Evolutionary conservation across 106 monocot species (phyloP).

Genomic region (Acorus calamus): DNA sequence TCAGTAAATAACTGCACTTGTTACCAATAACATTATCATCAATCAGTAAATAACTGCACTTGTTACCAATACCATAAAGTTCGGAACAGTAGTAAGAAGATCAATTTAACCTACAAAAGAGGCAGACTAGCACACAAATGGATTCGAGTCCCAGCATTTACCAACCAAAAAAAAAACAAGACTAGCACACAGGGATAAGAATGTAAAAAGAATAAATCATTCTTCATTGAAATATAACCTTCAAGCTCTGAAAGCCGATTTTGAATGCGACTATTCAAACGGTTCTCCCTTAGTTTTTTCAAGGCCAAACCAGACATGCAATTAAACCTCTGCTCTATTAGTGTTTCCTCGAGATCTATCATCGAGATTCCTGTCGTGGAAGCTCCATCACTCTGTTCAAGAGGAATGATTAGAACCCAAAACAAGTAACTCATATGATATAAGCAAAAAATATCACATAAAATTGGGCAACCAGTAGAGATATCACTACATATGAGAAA

Average conservation of each 20-base stretch:
- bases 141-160: no score
- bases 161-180: background rate
- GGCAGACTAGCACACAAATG: no score
- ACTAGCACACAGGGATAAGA: background rate
- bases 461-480: no score
- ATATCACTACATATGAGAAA: no score
- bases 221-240: constrained; percentile 29
- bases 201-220: background rate
- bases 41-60: no score
- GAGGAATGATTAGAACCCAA: background rate
- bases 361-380: constrained; percentile 24
- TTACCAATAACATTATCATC: no score
- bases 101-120: no score
- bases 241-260: constrained; percentile 85
- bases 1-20: no score
- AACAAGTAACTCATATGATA: background rate
- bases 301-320: constrained; percentile 48
- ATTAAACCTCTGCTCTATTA: constrained; percentile 32
- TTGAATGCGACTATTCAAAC: constrained; percentile 56
- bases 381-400: constrained; percentile 19
- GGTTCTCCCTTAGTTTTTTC: constrained; percentile 43
- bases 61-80: no score
- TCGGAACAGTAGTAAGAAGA: no score
- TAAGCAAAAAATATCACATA: background rate
- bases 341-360: constrained; percentile 64